Conservation (phyloP, 164 flowering plant species). For the Malania oleifera region DNA sequence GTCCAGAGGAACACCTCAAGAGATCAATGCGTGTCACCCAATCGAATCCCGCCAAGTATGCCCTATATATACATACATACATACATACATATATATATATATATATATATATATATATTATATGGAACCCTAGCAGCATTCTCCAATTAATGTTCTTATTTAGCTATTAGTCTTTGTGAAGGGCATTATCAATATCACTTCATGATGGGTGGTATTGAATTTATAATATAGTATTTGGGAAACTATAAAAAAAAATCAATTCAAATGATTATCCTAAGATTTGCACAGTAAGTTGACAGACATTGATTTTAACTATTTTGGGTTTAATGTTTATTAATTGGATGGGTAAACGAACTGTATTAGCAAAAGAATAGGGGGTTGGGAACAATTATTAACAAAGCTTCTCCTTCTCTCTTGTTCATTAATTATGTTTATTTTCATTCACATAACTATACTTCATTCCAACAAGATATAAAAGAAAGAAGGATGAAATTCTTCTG, state of each 20-base stretch:
- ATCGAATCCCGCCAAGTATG: neutral
- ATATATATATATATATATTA: neutral
- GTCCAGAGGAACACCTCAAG: neutral
- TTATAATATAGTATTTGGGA: neutral
- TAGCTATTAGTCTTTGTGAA: neutral
- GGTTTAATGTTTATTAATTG: too few relatives aligned
- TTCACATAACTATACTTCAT: too few relatives aligned
- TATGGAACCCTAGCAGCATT: neutral
- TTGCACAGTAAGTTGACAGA: neutral
- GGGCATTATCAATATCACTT: neutral
- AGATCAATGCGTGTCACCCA: neutral
- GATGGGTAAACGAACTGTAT: too few relatives aligned
- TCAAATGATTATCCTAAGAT: constrained; percentile 24
- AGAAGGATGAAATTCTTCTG: too few relatives aligned
- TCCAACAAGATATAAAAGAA: too few relatives aligned
- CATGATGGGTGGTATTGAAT: too few relatives aligned
- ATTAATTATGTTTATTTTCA: too few relatives aligned
- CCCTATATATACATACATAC: too few relatives aligned
- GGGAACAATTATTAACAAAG: too few relatives aligned
- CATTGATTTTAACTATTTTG: constrained; percentile 1
- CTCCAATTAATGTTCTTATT: constrained; percentile 5
- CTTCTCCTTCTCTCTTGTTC: neutral
- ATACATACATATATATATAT: too few relatives aligned
- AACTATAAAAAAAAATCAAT: neutral
- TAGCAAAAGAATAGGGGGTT: too few relatives aligned